These are phyloP conservation scores for Tieghemiomyces parasiticus DNA, from an alignment of 192 early-diverging fungal genomes.

Conservation along the genomic window DNA sequence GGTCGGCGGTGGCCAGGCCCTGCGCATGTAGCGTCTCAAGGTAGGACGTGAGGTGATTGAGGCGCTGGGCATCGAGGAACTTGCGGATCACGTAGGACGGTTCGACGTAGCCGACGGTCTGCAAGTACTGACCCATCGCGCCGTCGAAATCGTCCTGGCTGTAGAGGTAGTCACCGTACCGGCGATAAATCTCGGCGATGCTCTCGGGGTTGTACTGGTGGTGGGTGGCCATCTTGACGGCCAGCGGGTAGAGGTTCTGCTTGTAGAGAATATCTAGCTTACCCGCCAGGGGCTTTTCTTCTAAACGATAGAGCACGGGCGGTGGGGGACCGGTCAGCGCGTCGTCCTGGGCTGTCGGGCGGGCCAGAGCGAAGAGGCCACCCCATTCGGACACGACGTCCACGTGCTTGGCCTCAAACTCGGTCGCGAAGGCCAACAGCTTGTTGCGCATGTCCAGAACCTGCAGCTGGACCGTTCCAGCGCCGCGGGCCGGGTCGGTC, in stretches of 20 bases:
- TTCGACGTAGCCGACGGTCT: conserved; percentile 84
- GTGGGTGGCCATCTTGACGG: conserved; percentile 7
- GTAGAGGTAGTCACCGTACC: conserved; percentile 92
- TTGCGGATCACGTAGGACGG: conserved; percentile 95
- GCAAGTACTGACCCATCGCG: conserved; percentile 83
- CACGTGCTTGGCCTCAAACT: conserved; percentile 50
- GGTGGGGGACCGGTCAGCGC: not conserved
- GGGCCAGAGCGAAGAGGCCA: conserved; percentile 73
- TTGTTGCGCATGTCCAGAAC: conserved; percentile 89
- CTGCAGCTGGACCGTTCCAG: conserved; percentile 40
- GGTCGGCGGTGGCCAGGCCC: conserved; percentile 79
- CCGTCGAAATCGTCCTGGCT: conserved; percentile 72
- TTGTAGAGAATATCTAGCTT: conserved; percentile 9
- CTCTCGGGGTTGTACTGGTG: conserved; percentile 61
- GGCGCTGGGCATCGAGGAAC: conserved; percentile 88
- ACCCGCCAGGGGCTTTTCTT: conserved; percentile 78
- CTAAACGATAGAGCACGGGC: conserved; percentile 47
- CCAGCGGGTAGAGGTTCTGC: conserved; percentile 9
- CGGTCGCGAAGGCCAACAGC: conserved; percentile 74
- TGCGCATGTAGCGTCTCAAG: conserved; percentile 79
- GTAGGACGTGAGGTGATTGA: conserved; percentile 77
- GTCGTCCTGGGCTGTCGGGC: too few relatives aligned
- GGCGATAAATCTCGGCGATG: conserved; percentile 83
- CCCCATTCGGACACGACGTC: conserved; percentile 80
- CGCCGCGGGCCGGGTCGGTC: too few relatives aligned